These are phyloP conservation scores for Cerioporus squamosus DNA, from an alignment of 1,284 basidiomycete species.

Conservation along the genomic window DNA sequence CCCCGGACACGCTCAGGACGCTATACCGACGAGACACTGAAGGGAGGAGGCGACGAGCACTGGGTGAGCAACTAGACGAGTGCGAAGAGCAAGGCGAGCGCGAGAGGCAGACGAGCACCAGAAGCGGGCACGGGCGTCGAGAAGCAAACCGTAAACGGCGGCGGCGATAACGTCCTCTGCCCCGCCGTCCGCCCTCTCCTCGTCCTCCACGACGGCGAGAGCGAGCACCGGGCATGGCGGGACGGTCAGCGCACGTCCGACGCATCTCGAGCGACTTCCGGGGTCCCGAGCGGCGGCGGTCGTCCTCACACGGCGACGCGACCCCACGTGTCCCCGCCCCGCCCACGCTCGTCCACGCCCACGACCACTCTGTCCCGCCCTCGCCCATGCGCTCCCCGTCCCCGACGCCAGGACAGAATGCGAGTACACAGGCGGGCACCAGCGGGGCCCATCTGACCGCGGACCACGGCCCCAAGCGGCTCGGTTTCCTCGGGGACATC, in stretches of 20 bases:
- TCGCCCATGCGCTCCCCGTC: conserved; percentile 6
- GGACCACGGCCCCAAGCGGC: conserved; percentile 24
- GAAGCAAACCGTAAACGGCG: no score
- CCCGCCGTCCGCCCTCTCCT: background rate
- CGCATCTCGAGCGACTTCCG: conserved; percentile 3
- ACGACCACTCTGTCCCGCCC: conserved; percentile 8
- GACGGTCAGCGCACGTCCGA: conserved; percentile 25
- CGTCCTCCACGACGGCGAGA: background rate
- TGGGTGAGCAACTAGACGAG: no score
- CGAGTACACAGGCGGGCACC: background rate
- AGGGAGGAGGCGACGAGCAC: no score
- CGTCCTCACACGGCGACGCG: conserved; percentile 33
- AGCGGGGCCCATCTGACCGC: background rate
- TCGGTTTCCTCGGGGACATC: conserved; percentile 39
- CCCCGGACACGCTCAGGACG: no score
- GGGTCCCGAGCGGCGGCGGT: conserved; percentile 22
- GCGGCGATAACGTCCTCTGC: no score
- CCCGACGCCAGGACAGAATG: background rate
- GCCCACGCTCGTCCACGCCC: conserved; percentile 10
- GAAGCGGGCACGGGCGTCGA: background rate
- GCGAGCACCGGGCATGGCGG: conserved; percentile 13
- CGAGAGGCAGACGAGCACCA: no score
- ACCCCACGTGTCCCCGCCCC: conserved; percentile 24
- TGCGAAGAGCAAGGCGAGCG: no score
- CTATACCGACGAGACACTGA: no score